These are phyloP conservation scores for Hydrangea macrophylla DNA, from an alignment of 148 eudicot genomes.

Conservation along the genomic window DNA sequence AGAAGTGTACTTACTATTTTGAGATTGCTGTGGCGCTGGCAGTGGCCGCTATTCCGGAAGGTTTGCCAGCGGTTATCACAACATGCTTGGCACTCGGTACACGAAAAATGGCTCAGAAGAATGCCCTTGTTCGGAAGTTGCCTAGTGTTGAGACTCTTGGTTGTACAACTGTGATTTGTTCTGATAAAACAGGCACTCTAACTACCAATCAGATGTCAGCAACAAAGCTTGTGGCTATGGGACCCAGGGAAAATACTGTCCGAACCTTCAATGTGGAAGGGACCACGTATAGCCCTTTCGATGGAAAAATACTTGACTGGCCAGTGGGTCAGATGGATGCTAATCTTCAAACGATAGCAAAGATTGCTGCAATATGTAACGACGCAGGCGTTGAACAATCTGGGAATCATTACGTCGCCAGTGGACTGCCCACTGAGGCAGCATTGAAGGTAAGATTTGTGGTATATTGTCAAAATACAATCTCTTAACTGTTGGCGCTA, in stretches of 20 bases:
- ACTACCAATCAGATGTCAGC: constrained; percentile 88
- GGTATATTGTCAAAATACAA: not conserved
- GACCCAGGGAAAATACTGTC: constrained; percentile 23
- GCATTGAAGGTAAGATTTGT: constrained; percentile 59
- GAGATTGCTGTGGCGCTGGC: constrained; percentile 83
- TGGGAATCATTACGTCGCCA: constrained; percentile 53
- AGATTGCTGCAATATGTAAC: constrained; percentile 67
- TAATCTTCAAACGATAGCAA: constrained; percentile 73
- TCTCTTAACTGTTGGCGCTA: not conserved
- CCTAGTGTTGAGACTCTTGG: constrained; percentile 86
- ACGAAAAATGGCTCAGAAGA: constrained; percentile 81
- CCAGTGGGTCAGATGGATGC: constrained; percentile 48
- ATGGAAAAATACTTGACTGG: constrained; percentile 60
- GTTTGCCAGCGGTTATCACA: constrained; percentile 80
- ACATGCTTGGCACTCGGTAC: constrained; percentile 86
- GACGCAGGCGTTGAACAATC: constrained; percentile 67
- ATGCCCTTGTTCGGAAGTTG: constrained; percentile 71
- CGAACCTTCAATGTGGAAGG: constrained; percentile 65
- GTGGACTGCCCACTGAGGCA: constrained; percentile 87
- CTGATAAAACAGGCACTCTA: constrained; percentile 78
- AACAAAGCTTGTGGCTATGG: constrained; percentile 66
- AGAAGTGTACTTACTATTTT: constrained; percentile 76
- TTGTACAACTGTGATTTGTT: constrained; percentile 78
- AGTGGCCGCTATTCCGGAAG: constrained; percentile 83
- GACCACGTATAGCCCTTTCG: constrained; percentile 61